Conservation (phyloP, 2,329 filamentous ascomycete genomes). For the Cladorrhinum sp. region DNA sequence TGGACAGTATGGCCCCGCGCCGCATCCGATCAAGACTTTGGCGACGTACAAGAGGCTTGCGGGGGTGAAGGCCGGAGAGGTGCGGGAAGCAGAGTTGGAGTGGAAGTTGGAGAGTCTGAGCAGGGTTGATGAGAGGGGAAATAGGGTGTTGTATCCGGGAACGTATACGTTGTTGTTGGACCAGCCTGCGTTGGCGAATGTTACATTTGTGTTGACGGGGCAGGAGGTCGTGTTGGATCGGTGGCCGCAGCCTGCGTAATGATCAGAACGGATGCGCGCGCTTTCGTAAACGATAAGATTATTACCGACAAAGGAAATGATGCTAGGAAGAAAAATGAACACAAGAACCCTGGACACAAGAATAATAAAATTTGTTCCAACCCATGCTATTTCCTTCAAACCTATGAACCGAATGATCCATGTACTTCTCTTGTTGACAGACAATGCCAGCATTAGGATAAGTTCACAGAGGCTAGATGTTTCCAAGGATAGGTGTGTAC, state of each 20-base stretch:
- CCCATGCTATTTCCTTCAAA: no score
- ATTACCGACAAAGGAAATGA: no score
- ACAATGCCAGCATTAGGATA: no score
- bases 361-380: no score
- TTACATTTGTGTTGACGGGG: conserved; percentile 48
- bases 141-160: conserved; percentile 52
- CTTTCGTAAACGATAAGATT: no score
- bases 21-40: conserved; percentile 51
- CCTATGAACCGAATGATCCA: no score
- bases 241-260: conserved; percentile 25
- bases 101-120: conserved; percentile 49
- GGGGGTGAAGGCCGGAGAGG: conserved; percentile 36
- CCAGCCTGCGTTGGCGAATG: conserved; percentile 37
- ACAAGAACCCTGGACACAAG: no score
- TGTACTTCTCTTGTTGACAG: no score
- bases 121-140: conserved; percentile 47
- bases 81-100: conserved; percentile 36
- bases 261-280: no score
- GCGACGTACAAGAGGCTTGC: conserved; percentile 48
- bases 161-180: conserved; percentile 48
- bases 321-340: no score
- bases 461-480: no score
- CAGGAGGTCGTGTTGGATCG: conserved; percentile 39
- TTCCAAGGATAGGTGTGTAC: no score
- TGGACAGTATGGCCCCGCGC: conserved; percentile 44